These are phyloP conservation scores for Pythium coloratum DNA, from an alignment of 352 stramenopile species.

Conservation along the genomic window DNA sequence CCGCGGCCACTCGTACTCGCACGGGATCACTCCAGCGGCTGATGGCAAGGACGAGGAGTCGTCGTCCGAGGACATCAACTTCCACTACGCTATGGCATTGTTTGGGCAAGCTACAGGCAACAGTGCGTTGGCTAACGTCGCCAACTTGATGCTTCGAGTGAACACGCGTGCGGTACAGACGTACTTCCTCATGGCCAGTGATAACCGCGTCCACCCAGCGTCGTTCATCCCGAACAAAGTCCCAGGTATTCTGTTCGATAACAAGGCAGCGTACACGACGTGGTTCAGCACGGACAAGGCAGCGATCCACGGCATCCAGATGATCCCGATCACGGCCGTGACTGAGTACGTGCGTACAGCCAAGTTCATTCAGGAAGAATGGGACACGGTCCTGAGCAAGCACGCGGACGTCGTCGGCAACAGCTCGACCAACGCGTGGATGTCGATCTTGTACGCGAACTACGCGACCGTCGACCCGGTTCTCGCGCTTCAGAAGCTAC, in stretches of 20 bases:
- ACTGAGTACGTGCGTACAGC: slow-evolving; percentile 25
- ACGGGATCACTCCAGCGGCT: slow-evolving; percentile 55
- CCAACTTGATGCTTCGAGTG: slow-evolving; percentile 51
- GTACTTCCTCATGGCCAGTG: slow-evolving; percentile 60
- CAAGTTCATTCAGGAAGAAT: slow-evolving; percentile 40
- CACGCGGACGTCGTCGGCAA: slow-evolving; percentile 39
- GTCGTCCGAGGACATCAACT: slow-evolving; percentile 70
- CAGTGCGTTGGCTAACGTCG: slow-evolving; percentile 29
- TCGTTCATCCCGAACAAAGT: slow-evolving; percentile 58
- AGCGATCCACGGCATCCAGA: not conserved
- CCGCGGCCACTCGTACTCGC: slow-evolving; percentile 69
- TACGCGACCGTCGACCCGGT: slow-evolving; percentile 31
- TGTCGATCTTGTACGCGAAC: slow-evolving; percentile 36
- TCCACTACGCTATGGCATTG: slow-evolving; percentile 42
- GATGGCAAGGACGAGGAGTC: slow-evolving; percentile 76
- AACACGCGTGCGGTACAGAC: slow-evolving; percentile 54
- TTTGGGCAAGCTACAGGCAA: slow-evolving; percentile 51
- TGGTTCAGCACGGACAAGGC: not conserved
- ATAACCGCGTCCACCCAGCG: slow-evolving; percentile 47
- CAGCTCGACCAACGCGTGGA: slow-evolving; percentile 28
- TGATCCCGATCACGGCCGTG: slow-evolving; percentile 1
- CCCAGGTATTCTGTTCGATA: slow-evolving; percentile 76
- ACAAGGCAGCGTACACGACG: slow-evolving; percentile 41
- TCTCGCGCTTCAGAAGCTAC: slow-evolving; percentile 22
- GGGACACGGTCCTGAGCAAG: slow-evolving; percentile 45